Evolutionary conservation across 176 grass and related monocot species (phyloP).

Genomic region (Paspalum notatum): DNA sequence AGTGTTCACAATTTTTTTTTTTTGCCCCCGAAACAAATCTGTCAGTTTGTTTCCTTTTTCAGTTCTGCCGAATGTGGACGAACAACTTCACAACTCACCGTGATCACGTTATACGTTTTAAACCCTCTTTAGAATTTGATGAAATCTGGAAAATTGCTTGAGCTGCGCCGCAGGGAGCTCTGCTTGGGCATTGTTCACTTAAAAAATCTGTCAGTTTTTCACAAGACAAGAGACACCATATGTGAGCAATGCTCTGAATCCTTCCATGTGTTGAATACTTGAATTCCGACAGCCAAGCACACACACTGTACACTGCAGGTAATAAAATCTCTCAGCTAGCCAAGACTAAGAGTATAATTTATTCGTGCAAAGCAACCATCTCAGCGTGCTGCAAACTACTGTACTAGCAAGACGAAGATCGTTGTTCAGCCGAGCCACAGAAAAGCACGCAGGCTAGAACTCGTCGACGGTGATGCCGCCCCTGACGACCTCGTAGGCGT

Average conservation of each 20-base stretch:
- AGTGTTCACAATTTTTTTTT: no score
- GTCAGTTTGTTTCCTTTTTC: no score
- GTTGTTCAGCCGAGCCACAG: no score
- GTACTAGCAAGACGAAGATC: background rate
- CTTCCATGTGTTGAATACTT: background rate
- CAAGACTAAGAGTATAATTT: slow-evolving; percentile 5
- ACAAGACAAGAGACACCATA: background rate
- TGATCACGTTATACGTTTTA: no score
- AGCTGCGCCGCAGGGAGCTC: no score
- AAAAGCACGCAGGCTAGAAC: slow-evolving; percentile 41
- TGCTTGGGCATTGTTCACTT: background rate
- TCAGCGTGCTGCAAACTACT: background rate
- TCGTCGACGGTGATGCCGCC: slow-evolving; percentile 64
- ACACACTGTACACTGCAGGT: background rate
- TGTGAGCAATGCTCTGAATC: background rate
- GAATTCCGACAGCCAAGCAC: background rate
- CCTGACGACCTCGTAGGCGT: slow-evolving; percentile 78
- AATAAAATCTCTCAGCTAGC: background rate
- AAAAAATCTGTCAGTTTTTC: background rate
- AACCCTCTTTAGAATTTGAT: background rate
- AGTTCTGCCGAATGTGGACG: no score
- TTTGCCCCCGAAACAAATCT: no score
- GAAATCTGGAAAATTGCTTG: background rate
- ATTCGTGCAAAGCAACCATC: slow-evolving; percentile 4
- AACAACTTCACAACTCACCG: no score